Evolutionary conservation across 305 asterid genomes (phyloP), one percentile per base, ranked within the genome.

Genomic region (Rubia balearica): DNA sequence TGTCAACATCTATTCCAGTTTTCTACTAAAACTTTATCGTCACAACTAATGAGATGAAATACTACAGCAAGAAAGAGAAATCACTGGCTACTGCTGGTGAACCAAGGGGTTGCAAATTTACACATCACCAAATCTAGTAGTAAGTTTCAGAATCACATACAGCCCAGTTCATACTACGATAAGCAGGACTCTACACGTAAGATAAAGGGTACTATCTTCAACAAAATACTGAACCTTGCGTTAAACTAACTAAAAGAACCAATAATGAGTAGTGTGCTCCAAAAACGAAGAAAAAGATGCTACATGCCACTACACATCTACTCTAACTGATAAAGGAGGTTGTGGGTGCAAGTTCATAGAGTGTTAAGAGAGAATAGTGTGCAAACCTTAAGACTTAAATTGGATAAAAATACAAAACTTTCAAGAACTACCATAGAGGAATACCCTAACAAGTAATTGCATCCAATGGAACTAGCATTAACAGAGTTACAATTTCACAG

Each of bases 1-100:
- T 56, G 57, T 74, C 61, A 62, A 33, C 14, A 36, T 43, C 24
- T 48, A 64, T 30, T 69, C 53, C 65, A 8, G 8, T 69, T 19
- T 69, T 19, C 73, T 5, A 11, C 8, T 11, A 69, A 38, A 51
- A 8, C 6, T 68, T 6, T 51, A 19, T 4, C 0, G 6, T 51
- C 63, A 21, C 12, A 36, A n/a, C 36, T 9, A 30, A 30, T 49
- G 19, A 68, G 21, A 68, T 49, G 43, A 68, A 49, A 17, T 49
- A 16, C 71, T 19, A 40, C 36, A 30, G 4, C 72, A 68, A 41
- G 49, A 51, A 5, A 17, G 24, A 10, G 10, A 12, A 68, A 36
- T 53, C 24, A 13, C 30, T 30, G 46, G 45, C n/a, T 49, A 43
- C n/a, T 42, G 57, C n/a, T 42, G 57, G 56, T n/a, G 24, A 41